Percentiles rank a stretch among this genome's conserved stretches.
phyloP scores from a whole-genome alignment of 352 stramenopile species.

The Globisporangium middletonii region DNA sequence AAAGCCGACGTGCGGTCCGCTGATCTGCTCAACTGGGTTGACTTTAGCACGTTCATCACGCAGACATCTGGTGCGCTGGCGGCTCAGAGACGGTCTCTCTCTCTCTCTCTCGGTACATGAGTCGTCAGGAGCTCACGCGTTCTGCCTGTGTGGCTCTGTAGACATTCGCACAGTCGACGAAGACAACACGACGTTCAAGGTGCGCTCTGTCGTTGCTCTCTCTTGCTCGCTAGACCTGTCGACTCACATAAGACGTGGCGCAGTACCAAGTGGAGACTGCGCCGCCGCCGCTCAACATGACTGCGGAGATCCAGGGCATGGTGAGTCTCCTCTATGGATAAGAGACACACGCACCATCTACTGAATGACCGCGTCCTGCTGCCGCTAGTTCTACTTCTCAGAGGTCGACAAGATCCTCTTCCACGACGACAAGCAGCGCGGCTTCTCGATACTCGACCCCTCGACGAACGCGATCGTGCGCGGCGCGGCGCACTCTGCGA shows the following conservation, averaged over 20 bases:
- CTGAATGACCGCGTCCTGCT: neutral
- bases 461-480: slow-evolving; percentile 16
- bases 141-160: neutral
- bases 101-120: neutral
- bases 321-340: slow-evolving; percentile 11
- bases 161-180: slow-evolving; percentile 2
- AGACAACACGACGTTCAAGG: slow-evolving; percentile 9
- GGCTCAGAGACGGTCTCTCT: neutral
- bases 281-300: slow-evolving; percentile 23
- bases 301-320: slow-evolving; percentile 38
- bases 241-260: neutral
- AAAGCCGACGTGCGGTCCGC: slow-evolving; percentile 30
- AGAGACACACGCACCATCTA: neutral
- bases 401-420: slow-evolving; percentile 35
- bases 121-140: neutral
- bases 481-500: slow-evolving; percentile 7
- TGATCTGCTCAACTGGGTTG: slow-evolving; percentile 29
- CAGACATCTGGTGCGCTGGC: slow-evolving; percentile 25
- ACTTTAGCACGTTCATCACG: slow-evolving; percentile 42
- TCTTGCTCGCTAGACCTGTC: too few species aligned
- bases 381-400: slow-evolving; percentile 23
- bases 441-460: slow-evolving; percentile 35
- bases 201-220: neutral
- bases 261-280: slow-evolving; percentile 27
- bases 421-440: slow-evolving; percentile 21